These are phyloP conservation scores for Fusarium tuaranense DNA, from an alignment of 2,329 filamentous ascomycete species.

Conservation along the genomic window DNA sequence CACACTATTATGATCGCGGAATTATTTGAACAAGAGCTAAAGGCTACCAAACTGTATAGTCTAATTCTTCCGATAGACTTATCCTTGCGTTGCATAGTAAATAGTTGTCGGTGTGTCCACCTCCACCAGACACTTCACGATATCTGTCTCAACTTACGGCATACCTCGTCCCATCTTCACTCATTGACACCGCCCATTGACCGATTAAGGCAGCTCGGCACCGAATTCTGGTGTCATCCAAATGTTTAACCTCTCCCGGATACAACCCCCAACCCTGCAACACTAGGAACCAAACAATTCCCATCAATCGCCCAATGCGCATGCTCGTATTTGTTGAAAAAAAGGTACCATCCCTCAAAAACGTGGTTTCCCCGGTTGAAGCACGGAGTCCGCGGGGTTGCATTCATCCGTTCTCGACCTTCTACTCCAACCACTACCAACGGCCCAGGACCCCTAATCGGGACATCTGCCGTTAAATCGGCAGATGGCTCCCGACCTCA, in stretches of 20 bases:
- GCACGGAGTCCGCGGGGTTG: not conserved
- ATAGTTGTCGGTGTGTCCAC: not conserved
- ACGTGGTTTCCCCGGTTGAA: not conserved
- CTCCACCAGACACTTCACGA: not conserved
- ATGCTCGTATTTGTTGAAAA: not conserved
- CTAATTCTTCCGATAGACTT: not conserved
- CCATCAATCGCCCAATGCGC: conserved; percentile 3
- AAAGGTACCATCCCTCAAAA: not conserved
- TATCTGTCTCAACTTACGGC: not conserved
- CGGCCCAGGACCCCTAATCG: not conserved
- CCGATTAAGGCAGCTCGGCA: not conserved
- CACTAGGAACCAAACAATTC: not conserved
- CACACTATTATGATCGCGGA: not conserved
- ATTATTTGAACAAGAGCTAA: not conserved
- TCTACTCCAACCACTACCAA: not conserved
- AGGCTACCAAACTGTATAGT: not conserved
- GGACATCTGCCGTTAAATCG: not conserved
- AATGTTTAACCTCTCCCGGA: not conserved
- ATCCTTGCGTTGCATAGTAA: not conserved
- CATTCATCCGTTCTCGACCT: not conserved
- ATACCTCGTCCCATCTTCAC: not conserved
- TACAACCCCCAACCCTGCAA: not conserved
- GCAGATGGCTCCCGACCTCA: conserved; percentile 2
- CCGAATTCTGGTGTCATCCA: not conserved
- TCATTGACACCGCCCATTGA: not conserved